These are phyloP conservation scores for Kokia cookei DNA, from an alignment of 441 rosid species.

Conservation along the genomic window DNA sequence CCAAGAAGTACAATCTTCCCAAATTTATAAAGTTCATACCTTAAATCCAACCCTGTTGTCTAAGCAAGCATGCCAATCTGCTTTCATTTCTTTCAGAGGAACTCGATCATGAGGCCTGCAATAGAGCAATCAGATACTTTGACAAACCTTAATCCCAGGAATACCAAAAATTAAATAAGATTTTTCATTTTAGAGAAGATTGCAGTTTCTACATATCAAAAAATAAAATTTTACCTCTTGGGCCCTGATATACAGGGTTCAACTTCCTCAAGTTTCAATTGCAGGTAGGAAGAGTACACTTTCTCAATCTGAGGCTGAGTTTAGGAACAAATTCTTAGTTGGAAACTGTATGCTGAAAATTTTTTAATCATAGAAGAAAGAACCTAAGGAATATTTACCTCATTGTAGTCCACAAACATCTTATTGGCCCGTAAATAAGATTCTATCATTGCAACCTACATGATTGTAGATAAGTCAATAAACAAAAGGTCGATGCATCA, in stretches of 20 bases:
- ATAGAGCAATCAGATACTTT: neutral
- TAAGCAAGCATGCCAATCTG: conserved; percentile 92
- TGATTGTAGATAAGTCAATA: conserved; percentile 21
- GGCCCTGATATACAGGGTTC: conserved; percentile 95
- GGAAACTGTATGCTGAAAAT: conserved; percentile 4
- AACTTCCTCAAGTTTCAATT: conserved; percentile 73
- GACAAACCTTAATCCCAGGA: neutral
- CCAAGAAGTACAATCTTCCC: neutral
- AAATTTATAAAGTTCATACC: conserved; percentile 38
- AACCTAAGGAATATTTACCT: conserved; percentile 38
- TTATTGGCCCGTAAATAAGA: conserved; percentile 85
- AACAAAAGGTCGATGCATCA: neutral
- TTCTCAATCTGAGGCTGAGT: conserved; percentile 65
- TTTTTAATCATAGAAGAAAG: conserved; percentile 2
- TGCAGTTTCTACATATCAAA: neutral
- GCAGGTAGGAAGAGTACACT: conserved; percentile 64
- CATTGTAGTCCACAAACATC: conserved; percentile 89
- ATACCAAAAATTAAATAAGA: neutral
- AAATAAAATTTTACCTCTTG: conserved; percentile 49
- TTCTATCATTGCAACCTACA: conserved; percentile 86
- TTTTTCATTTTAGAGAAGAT: neutral
- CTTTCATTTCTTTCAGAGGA: conserved; percentile 82
- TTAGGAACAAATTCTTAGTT: conserved; percentile 15
- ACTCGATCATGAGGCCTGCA: conserved; percentile 95
- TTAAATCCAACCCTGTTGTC: conserved; percentile 87